phyloP scores from a whole-genome alignment of 164 flowering plant genomes.

The Magnolia sinica region DNA sequence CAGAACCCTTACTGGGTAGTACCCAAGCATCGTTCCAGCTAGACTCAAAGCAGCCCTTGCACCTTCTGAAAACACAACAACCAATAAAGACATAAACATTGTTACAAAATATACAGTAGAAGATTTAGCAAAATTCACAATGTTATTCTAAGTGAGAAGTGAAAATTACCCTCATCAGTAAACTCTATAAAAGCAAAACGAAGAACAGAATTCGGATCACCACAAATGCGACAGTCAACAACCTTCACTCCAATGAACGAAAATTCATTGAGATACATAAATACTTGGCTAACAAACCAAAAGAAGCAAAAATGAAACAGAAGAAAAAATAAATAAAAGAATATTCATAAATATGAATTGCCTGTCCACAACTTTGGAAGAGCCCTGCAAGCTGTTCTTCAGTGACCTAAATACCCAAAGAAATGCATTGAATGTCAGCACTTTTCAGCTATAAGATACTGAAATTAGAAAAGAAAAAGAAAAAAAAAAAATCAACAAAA shows the following conservation, averaged over 20 bases:
- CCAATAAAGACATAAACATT: constrained; percentile 7
- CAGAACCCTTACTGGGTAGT: constrained; percentile 68
- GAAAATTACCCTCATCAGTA: constrained; percentile 60
- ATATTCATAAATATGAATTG: constrained; percentile 7
- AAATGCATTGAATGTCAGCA: background rate
- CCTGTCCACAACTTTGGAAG: constrained; percentile 70
- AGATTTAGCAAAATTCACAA: background rate
- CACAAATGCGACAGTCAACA: constrained; percentile 76
- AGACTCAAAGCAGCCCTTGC: constrained; percentile 66
- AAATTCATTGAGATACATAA: constrained; percentile 1
- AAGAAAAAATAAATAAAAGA: background rate
- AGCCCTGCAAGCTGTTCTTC: constrained; percentile 80
- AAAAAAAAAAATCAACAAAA: background rate
- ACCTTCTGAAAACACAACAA: constrained; percentile 44
- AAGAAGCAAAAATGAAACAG: background rate
- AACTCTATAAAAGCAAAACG: constrained; percentile 84
- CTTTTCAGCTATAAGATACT: background rate
- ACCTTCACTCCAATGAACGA: constrained; percentile 35
- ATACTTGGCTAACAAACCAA: background rate
- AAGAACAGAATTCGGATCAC: constrained; percentile 74
- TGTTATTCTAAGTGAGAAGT: background rate
- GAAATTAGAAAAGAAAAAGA: too few relatives aligned
- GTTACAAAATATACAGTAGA: background rate
- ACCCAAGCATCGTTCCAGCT: constrained; percentile 82
- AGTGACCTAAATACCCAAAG: constrained; percentile 28